These are phyloP conservation scores for Coccomyxa subellipsoidea DNA, from an alignment of 163 green algal species.

Conservation along the genomic window DNA sequence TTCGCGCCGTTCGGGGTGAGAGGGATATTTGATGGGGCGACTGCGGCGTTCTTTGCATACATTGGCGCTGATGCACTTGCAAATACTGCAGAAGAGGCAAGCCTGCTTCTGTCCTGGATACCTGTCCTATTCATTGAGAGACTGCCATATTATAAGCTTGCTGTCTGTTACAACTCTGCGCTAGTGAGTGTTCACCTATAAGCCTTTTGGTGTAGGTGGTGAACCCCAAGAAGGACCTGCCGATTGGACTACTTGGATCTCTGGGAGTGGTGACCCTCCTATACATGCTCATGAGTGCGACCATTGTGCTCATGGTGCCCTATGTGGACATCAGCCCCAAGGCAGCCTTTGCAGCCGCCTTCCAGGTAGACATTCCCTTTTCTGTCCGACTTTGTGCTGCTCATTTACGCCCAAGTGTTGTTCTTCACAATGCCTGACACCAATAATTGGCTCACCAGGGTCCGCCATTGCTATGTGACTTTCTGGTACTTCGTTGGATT, in stretches of 20 bases:
- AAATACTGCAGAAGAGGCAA: slow-evolving; percentile 71
- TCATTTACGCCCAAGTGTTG: too few species aligned
- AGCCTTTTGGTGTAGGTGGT: background rate
- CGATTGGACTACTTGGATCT: slow-evolving; percentile 65
- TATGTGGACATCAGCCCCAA: background rate
- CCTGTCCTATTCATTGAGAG: too few species aligned
- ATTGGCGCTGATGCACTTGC: slow-evolving; percentile 80
- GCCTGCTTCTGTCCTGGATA: too few species aligned
- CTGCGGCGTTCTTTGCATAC: slow-evolving; percentile 74
- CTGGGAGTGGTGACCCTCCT: slow-evolving; percentile 59
- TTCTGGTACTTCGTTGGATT: too few species aligned
- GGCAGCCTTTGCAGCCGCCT: slow-evolving; percentile 50
- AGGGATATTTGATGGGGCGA: slow-evolving; percentile 55
- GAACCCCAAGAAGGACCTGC: slow-evolving; percentile 57
- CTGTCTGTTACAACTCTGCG: too few species aligned
- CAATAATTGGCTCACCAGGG: too few species aligned
- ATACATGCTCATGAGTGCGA: slow-evolving; percentile 51
- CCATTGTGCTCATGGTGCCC: slow-evolving; percentile 9
- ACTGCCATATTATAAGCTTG: too few species aligned
- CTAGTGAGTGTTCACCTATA: too few species aligned
- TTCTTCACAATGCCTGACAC: too few species aligned
- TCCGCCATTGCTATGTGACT: too few species aligned
- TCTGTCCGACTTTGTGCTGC: too few species aligned
- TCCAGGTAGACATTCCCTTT: slow-evolving; percentile 8
- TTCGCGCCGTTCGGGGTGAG: slow-evolving; percentile 64